A percentile compares a stretch with the other conserved stretches of the same genome.
Conservation (phyloP, 176 grass and related monocot genomes). For the Otatea glauca region DNA sequence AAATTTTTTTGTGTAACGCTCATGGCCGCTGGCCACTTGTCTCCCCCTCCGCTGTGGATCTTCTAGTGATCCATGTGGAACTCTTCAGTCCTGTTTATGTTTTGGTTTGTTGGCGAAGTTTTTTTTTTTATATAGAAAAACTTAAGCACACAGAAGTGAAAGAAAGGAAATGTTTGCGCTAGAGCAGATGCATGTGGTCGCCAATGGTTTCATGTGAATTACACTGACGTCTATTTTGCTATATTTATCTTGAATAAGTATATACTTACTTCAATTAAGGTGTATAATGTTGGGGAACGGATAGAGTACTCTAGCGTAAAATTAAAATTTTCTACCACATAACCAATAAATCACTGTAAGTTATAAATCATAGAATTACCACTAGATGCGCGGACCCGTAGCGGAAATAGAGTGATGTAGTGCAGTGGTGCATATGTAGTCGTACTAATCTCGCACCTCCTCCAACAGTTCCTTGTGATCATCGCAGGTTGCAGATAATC, state of each 20-base stretch:
- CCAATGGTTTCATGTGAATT: conserved; percentile 1
- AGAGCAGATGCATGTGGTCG: neutral
- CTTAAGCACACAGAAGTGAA: neutral
- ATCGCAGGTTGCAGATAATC: too few species aligned
- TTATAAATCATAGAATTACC: too few species aligned
- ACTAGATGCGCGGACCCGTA: too few species aligned
- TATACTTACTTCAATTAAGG: neutral
- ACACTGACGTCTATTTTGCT: neutral
- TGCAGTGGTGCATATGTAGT: too few species aligned
- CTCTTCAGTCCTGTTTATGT: neutral
- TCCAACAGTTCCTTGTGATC: too few species aligned
- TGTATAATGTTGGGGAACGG: neutral
- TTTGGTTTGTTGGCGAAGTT: neutral
- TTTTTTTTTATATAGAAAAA: neutral
- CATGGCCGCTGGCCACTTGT: neutral
- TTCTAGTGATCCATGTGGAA: conserved; percentile 13
- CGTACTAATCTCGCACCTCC: too few species aligned
- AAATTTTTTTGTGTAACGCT: neutral
- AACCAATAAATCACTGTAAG: too few species aligned
- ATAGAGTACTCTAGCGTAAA: too few species aligned
- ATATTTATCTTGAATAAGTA: neutral
- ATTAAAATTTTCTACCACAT: too few species aligned
- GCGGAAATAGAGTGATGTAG: too few species aligned
- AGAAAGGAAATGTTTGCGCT: too few species aligned
- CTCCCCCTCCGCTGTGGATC: neutral